Evolutionary conservation across 306 rosid genomes (phyloP).

Genomic region (Sesbania bispinosa): DNA sequence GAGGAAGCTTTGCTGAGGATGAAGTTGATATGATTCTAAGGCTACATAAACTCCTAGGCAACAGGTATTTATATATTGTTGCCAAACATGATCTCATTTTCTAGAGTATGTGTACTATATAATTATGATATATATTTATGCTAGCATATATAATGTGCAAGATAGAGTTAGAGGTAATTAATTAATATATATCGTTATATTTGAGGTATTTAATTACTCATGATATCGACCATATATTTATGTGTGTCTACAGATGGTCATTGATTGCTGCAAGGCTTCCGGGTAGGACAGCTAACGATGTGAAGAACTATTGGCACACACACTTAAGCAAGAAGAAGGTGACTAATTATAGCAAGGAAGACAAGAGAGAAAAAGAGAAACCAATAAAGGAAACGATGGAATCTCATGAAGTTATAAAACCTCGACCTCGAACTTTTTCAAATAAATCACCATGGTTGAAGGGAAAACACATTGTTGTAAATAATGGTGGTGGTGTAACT

Average conservation of each 20-base stretch:
- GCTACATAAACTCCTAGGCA: no score
- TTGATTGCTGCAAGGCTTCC: slow-evolving; percentile 14
- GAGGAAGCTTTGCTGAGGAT: no score
- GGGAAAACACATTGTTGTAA: neutral
- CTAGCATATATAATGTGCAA: no score
- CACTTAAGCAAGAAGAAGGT: neutral
- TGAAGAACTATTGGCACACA: slow-evolving; percentile 10
- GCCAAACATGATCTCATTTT: no score
- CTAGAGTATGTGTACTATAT: no score
- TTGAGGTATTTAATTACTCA: neutral
- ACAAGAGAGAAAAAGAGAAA: neutral
- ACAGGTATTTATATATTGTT: no score
- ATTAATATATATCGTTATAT: no score
- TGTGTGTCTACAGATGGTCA: no score
- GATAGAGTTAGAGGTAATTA: no score
- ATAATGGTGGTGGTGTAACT: neutral
- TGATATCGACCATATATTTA: no score
- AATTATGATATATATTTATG: no score
- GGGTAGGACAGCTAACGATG: slow-evolving; percentile 4
- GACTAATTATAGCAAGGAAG: neutral
- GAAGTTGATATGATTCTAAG: no score
- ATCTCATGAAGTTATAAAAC: neutral
- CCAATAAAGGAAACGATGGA: neutral
- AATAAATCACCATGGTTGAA: neutral
- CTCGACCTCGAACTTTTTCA: slow-evolving; percentile 10